Percentiles rank a stretch among this genome's conserved stretches.
phyloP scores from a whole-genome alignment of 805 yeast genomes.

The Candida montana region DNA sequence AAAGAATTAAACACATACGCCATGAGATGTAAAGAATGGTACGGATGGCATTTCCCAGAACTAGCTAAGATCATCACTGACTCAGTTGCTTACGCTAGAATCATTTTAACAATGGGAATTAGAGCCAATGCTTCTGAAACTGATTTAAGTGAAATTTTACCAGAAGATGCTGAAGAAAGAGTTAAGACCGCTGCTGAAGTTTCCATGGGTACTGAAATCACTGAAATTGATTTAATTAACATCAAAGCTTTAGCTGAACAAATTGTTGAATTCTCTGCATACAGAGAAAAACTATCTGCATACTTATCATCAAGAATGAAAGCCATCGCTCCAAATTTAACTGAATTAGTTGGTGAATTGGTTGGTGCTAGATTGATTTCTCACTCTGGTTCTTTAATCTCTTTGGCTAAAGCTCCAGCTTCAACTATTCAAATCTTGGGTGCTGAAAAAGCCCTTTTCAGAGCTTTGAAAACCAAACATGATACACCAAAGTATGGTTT shows the following conservation, averaged over 20 bases:
- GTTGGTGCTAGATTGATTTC: slow-evolving; percentile 98
- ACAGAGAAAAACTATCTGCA: slow-evolving; percentile 92
- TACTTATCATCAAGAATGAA: slow-evolving; percentile 93
- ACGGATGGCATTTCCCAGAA: slow-evolving; percentile 99
- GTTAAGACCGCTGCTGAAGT: slow-evolving; percentile 97
- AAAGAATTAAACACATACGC: slow-evolving; percentile 97
- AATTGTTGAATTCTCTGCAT: slow-evolving; percentile 91
- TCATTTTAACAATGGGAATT: slow-evolving; percentile 88
- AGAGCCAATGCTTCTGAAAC: slow-evolving; percentile 88
- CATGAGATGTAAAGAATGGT: slow-evolving; percentile 99
- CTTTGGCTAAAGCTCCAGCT: slow-evolving; percentile 97
- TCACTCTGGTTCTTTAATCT: slow-evolving; percentile 91
- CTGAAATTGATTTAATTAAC: slow-evolving; percentile 82
- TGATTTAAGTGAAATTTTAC: slow-evolving; percentile 84
- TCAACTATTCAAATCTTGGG: slow-evolving; percentile 97
- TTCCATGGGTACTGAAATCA: slow-evolving; percentile 99
- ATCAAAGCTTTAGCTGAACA: slow-evolving; percentile 91
- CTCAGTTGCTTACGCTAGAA: slow-evolving; percentile 94
- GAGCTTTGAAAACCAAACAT: slow-evolving; percentile 97
- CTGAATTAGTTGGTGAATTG: slow-evolving; percentile 93
- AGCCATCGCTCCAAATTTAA: slow-evolving; percentile 97
- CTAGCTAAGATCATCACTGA: slow-evolving; percentile 95
- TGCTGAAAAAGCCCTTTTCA: slow-evolving; percentile 97
- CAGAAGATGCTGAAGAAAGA: slow-evolving; percentile 88
- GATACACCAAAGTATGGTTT: slow-evolving; percentile 98